phyloP scores from a whole-genome alignment of 306 rosid genomes.

The Sicyos baderoa region DNA sequence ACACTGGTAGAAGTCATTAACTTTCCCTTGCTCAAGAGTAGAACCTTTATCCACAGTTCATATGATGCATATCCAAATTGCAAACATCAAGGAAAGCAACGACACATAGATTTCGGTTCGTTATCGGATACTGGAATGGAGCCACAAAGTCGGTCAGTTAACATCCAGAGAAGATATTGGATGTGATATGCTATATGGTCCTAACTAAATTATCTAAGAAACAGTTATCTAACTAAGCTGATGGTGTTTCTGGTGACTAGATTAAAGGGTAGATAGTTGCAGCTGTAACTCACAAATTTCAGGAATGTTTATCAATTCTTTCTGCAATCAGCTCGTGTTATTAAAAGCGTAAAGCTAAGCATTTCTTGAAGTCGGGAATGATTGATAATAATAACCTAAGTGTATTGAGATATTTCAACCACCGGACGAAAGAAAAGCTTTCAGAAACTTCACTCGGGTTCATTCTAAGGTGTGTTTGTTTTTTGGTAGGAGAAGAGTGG shows the following conservation, averaged over 20 bases:
- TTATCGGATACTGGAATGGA: not conserved
- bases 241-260: not conserved
- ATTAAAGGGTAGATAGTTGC: slow-evolving; percentile 4
- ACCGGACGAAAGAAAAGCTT: not conserved
- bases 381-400: no score
- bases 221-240: not conserved
- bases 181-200: no score
- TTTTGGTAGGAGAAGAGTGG: no score
- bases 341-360: not conserved
- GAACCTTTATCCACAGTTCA: not conserved
- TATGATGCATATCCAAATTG: not conserved
- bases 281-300: not conserved
- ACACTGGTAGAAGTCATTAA: not conserved
- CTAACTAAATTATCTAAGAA: no score
- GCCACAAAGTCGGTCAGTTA: not conserved
- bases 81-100: not conserved
- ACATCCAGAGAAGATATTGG: no score
- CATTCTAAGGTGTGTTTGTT: no score
- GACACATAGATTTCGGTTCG: not conserved
- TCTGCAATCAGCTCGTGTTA: not conserved
- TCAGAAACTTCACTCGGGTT: not conserved
- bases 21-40: not conserved
- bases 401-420: not conserved
- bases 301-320: not conserved
- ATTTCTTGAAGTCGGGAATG: not conserved